phyloP scores from a whole-genome alignment of 768 basidiomycete genomes.

The Mycena metata region DNA sequence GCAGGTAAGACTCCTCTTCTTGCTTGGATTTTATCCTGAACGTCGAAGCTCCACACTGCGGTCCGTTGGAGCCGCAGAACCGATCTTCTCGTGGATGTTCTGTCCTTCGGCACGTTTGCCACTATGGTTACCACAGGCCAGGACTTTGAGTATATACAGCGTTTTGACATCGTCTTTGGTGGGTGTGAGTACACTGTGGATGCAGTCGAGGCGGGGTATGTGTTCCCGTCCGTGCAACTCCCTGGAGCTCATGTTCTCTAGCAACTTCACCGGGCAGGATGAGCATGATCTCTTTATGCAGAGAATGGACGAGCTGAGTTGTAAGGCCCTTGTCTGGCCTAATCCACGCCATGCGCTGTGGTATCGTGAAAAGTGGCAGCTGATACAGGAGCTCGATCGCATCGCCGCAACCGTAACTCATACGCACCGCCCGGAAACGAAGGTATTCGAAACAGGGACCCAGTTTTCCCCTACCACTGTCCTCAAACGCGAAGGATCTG shows the following conservation, averaged over 20 bases:
- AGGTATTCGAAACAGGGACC: background rate
- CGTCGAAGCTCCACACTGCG: no score
- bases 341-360: background rate
- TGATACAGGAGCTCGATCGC: no score
- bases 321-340: background rate
- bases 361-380: slow-evolving; percentile 1
- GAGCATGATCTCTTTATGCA: slow-evolving; percentile 1
- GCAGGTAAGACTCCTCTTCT: no score
- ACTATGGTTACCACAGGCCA: no score
- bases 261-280: background rate
- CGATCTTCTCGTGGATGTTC: no score
- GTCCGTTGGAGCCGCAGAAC: no score
- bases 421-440: background rate
- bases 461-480: slow-evolving; percentile 1
- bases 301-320: background rate
- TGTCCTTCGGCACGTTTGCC: no score
- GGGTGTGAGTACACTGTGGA: no score
- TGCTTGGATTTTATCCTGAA: no score
- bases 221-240: background rate
- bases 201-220: background rate
- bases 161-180: no score
- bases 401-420: no score
- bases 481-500: background rate
- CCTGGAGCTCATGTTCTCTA: background rate
- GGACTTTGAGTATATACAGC: no score